Percentiles rank a stretch among this genome's conserved stretches.
These are phyloP conservation scores for Eutypa lata DNA, from an alignment of 2,329 filamentous ascomycete genomes.

Conservation along the genomic window DNA sequence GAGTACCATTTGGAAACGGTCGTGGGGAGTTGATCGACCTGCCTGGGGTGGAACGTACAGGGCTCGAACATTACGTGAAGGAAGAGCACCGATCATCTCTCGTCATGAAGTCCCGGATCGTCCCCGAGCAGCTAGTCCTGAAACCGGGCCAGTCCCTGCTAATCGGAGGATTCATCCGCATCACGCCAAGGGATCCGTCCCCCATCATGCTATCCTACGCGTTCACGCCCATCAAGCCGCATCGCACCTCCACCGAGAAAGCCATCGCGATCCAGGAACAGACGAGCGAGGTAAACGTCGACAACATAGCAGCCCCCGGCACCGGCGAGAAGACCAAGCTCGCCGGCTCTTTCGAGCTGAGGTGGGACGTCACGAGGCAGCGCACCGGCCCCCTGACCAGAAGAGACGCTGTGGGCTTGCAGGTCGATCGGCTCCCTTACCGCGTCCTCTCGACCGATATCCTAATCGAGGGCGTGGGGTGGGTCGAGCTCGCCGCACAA, in stretches of 20 bases:
- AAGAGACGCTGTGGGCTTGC: slow-evolving; percentile 58
- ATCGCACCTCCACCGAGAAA: slow-evolving; percentile 78
- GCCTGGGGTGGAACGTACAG: slow-evolving; percentile 75
- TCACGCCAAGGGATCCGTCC: slow-evolving; percentile 69
- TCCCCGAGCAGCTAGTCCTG: slow-evolving; percentile 69
- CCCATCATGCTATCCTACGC: slow-evolving; percentile 75
- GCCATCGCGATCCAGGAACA: slow-evolving; percentile 71
- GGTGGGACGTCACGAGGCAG: slow-evolving; percentile 78
- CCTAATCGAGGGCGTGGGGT: slow-evolving; percentile 87
- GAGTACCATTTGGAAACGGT: slow-evolving; percentile 82
- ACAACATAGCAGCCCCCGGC: slow-evolving; percentile 60
- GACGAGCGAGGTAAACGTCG: slow-evolving; percentile 54
- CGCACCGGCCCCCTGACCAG: slow-evolving; percentile 72
- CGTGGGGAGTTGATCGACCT: slow-evolving; percentile 91
- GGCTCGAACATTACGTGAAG: slow-evolving; percentile 68
- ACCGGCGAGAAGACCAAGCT: slow-evolving; percentile 57
- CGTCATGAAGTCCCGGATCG: slow-evolving; percentile 74
- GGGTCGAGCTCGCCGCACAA: slow-evolving; percentile 85
- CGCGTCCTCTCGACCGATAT: slow-evolving; percentile 78
- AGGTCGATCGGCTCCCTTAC: slow-evolving; percentile 71
- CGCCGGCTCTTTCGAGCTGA: slow-evolving; percentile 72
- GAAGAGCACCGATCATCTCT: slow-evolving; percentile 64
- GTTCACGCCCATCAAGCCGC: slow-evolving; percentile 75
- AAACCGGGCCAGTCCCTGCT: slow-evolving; percentile 78
- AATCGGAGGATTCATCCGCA: slow-evolving; percentile 80